These are phyloP conservation scores for Colletotrichum sidae DNA, from an alignment of 2,329 filamentous ascomycete species.

Conservation along the genomic window DNA sequence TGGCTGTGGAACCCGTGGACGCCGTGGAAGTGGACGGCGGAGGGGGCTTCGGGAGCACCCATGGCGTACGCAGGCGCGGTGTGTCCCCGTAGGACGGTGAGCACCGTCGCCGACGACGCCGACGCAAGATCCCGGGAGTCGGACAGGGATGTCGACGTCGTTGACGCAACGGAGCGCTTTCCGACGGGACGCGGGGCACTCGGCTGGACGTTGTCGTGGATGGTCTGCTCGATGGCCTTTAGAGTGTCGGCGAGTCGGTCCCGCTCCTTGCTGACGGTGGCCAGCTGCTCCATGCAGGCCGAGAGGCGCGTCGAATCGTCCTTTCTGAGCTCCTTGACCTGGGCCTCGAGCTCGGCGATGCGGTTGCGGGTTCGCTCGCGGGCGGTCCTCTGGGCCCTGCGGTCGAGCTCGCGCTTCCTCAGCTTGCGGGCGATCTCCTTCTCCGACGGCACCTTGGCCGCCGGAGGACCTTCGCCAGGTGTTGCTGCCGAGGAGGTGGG, in stretches of 20 bases:
- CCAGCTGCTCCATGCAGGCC: slow-evolving; percentile 43
- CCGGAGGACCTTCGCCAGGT: slow-evolving; percentile 5
- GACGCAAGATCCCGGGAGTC: neutral
- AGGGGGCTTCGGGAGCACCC: slow-evolving; percentile 1
- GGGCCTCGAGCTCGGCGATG: slow-evolving; percentile 45
- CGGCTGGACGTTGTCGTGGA: slow-evolving; percentile 33
- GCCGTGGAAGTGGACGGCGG: neutral
- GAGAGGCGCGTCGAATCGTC: slow-evolving; percentile 43
- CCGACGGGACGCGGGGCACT: slow-evolving; percentile 2
- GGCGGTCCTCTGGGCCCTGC: slow-evolving; percentile 46
- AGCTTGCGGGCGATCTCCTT: slow-evolving; percentile 39
- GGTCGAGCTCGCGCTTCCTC: slow-evolving; percentile 48
- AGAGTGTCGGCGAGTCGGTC: slow-evolving; percentile 36
- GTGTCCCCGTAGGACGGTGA: neutral
- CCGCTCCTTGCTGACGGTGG: slow-evolving; percentile 42
- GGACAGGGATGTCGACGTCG: slow-evolving; percentile 12
- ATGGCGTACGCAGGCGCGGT: slow-evolving; percentile 2
- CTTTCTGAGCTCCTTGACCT: slow-evolving; percentile 42
- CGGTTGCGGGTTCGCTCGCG: slow-evolving; percentile 47
- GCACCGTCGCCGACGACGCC: neutral
- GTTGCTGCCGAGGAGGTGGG: slow-evolving; percentile 17
- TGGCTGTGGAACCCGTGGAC: neutral
- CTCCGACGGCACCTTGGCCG: slow-evolving; percentile 28
- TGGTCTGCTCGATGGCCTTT: slow-evolving; percentile 36
- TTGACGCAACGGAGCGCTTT: neutral